These are phyloP conservation scores for Coprinellus aureogranulatus DNA, from an alignment of 768 basidiomycete genomes.

Conservation along the genomic window DNA sequence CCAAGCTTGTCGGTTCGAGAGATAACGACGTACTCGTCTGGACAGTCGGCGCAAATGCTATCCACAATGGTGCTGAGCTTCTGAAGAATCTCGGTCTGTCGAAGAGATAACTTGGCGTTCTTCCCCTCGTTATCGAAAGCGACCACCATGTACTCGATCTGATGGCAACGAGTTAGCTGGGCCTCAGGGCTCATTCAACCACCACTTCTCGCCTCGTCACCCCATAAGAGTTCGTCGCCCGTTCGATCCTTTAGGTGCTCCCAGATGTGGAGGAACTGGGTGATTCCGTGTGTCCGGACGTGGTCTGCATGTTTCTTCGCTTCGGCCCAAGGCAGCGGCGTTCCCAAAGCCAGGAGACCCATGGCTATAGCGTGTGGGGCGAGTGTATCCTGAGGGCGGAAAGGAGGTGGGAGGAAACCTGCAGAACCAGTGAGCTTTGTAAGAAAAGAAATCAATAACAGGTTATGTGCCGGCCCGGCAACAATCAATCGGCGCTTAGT, in stretches of 20 bases:
- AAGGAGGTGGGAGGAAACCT: not conserved
- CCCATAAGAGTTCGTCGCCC: conserved; percentile 94
- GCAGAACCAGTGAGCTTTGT: conserved; percentile 23
- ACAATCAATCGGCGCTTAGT: not conserved
- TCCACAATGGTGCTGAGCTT: conserved; percentile 69
- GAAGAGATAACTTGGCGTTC: conserved; percentile 85
- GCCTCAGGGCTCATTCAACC: conserved; percentile 1
- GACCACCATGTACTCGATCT: conserved; percentile 98
- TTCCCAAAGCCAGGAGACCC: conserved; percentile 92
- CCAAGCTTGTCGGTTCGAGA: not conserved
- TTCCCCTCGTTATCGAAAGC: conserved; percentile 74
- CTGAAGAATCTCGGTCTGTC: conserved; percentile 89
- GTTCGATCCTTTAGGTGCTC: conserved; percentile 85
- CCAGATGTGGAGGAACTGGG: conserved; percentile 94
- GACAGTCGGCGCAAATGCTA: conserved; percentile 59
- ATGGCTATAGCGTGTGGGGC: conserved; percentile 40
- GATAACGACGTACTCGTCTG: conserved; percentile 50
- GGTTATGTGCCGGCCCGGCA: conserved; percentile 7
- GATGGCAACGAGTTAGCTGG: conserved; percentile 12
- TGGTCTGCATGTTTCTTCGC: conserved; percentile 85
- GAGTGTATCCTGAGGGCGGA: conserved; percentile 1
- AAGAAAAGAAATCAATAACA: conserved; percentile 24
- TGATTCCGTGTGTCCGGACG: conserved; percentile 88
- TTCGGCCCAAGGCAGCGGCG: conserved; percentile 88
- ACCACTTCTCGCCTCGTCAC: conserved; percentile 79